Evolutionary conservation across 495 filamentous ascomycete species (phyloP).

Genomic region (Aspergillus asperescens): DNA sequence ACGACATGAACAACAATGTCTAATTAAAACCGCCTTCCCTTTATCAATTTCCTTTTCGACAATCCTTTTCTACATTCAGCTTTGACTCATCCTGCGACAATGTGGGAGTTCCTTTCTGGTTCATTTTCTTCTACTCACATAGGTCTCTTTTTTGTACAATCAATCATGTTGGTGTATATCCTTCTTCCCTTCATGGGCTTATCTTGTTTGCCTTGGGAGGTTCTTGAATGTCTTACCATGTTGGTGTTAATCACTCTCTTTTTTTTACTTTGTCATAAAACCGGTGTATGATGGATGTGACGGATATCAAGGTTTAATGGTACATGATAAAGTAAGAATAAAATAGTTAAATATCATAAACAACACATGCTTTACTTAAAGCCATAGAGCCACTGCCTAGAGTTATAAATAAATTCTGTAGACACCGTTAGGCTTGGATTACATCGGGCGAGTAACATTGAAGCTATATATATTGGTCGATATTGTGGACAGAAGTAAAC

Average conservation of each 20-base stretch:
- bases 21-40: conserved; percentile 5
- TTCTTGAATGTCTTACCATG: conserved; percentile 13
- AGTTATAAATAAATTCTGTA: no score
- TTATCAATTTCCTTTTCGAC: conserved; percentile 1
- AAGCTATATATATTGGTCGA: no score
- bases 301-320: conserved; percentile 7
- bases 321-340: conserved; percentile 7
- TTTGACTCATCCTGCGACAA: conserved; percentile 1
- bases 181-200: conserved; percentile 1
- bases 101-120: conserved; percentile 10
- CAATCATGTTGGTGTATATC: conserved; percentile 17
- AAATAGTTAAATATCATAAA: not conserved
- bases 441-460: no score
- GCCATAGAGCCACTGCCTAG: no score
- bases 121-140: conserved; percentile 2
- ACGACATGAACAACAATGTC: conserved; percentile 19
- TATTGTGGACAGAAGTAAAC: no score
- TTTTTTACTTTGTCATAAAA: conserved; percentile 13
- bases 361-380: not conserved
- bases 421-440: no score
- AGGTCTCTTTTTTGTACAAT: conserved; percentile 16
- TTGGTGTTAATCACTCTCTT: conserved; percentile 22
- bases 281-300: conserved; percentile 7
- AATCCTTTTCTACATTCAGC: not conserved
- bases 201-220: conserved; percentile 20